phyloP scores from a whole-genome alignment of 2,329 filamentous ascomycete genomes.

The Paramyrothecium roridum region DNA sequence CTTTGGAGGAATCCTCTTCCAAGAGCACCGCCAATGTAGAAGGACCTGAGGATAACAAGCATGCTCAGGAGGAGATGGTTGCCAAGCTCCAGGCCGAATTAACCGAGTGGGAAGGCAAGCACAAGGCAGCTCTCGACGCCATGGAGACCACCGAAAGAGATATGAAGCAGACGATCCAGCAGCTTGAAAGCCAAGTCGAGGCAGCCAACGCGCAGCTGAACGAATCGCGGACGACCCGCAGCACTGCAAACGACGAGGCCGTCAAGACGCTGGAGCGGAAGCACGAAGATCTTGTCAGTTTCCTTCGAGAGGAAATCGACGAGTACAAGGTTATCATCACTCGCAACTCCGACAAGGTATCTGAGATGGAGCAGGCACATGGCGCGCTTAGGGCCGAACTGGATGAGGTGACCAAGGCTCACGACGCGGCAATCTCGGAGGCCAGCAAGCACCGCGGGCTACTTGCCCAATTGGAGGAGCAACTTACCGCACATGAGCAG shows the following conservation, averaged over 20 bases:
- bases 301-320: conserved; percentile 71
- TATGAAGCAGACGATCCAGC: conserved; percentile 67
- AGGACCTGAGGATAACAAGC: conserved; percentile 13
- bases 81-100: conserved; percentile 69
- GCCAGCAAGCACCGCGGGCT: conserved; percentile 43
- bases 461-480: conserved; percentile 51
- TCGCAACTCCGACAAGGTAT: conserved; percentile 65
- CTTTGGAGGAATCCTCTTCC: conserved; percentile 35
- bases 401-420: conserved; percentile 60
- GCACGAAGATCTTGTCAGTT: conserved; percentile 57
- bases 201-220: conserved; percentile 51
- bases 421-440: conserved; percentile 48
- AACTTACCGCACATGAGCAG: conserved; percentile 58
- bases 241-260: conserved; percentile 37
- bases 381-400: conserved; percentile 63
- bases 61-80: conserved; percentile 55
- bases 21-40: conserved; percentile 1
- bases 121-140: conserved; percentile 65
- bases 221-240: conserved; percentile 37
- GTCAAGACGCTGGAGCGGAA: conserved; percentile 44
- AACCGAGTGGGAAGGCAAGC: conserved; percentile 70
- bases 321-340: conserved; percentile 75
- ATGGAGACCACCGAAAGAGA: conserved; percentile 71
- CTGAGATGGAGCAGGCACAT: conserved; percentile 72
- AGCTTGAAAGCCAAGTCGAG: conserved; percentile 62